Evolutionary conservation across 768 basidiomycete genomes (phyloP).

Genomic region (Phylloporus rhodoxanthus): DNA sequence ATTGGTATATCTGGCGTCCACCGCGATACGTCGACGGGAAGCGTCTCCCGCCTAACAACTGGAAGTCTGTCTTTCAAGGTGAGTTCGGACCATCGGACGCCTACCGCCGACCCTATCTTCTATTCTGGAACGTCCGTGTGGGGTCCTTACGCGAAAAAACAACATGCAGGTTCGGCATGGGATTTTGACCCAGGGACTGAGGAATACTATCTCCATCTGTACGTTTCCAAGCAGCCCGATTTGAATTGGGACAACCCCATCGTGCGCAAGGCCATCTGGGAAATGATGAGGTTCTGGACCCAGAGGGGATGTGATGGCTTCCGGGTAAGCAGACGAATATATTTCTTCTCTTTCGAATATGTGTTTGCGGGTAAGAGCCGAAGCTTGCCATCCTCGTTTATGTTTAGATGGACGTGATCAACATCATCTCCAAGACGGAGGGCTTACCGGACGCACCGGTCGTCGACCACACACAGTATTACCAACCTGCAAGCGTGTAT

Average conservation of each 20-base stretch:
- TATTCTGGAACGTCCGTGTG: slow-evolving; percentile 5
- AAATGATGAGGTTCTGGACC: slow-evolving; percentile 71
- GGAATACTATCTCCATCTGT: slow-evolving; percentile 73
- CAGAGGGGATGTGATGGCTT: slow-evolving; percentile 72
- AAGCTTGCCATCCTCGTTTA: neutral
- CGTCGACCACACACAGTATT: slow-evolving; percentile 41
- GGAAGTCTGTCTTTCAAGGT: slow-evolving; percentile 65
- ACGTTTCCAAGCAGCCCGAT: slow-evolving; percentile 63
- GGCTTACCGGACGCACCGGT: slow-evolving; percentile 66
- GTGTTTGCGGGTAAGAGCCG: slow-evolving; percentile 2
- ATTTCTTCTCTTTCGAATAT: neutral
- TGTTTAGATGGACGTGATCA: slow-evolving; percentile 63
- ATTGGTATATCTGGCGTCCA: slow-evolving; percentile 76
- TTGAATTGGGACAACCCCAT: slow-evolving; percentile 71
- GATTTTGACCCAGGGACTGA: slow-evolving; percentile 56
- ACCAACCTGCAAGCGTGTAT: slow-evolving; percentile 48
- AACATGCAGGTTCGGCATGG: slow-evolving; percentile 57
- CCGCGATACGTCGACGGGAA: slow-evolving; percentile 49
- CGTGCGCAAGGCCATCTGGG: slow-evolving; percentile 53
- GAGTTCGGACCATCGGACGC: slow-evolving; percentile 1
- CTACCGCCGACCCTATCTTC: neutral
- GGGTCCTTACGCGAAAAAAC: neutral
- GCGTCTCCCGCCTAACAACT: slow-evolving; percentile 65
- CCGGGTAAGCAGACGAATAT: slow-evolving; percentile 50
- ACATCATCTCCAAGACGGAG: slow-evolving; percentile 56